Evolutionary conservation across 257 asterid genomes (phyloP), one percentile per base, ranked within the genome.

Genomic region (Penstemon davidsonii): DNA sequence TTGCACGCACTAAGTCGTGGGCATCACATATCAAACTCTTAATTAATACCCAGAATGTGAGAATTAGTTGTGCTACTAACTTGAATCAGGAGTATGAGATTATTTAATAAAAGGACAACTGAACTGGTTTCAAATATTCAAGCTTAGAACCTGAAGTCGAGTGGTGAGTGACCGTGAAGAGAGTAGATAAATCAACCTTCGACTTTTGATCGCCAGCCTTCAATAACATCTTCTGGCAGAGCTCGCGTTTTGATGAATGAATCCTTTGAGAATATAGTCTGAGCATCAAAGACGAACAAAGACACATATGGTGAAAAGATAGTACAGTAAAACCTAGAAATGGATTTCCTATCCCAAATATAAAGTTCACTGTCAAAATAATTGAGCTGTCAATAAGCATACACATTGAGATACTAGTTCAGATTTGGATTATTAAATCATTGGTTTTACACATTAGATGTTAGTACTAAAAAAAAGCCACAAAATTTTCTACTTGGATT

Each of bases 171-270:
- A 49, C 9, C 45, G 55, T n/a, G 39, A 25, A 3, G 33, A 25
- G 33, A 71, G 41, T 44, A 39, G 68, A 65, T 76, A 42, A 43
- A 56, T 84, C 82, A 80, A 56, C 89, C 97, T 84, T 82, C 86
- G 54, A 81, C 96, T 78, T 93, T 93, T 39, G 96, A 80, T 74
- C 95, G 81, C 99, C 99, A 93, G 52, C 99, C 97, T 70, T 82
- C 95, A 43, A 93, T 82, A 40, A 93, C 97, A 59, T 90, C 99
- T 80, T 79, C 80, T 5, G 79, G 59, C 66, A 67, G 80, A 56
- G 96, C 91, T 70, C 88, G 82, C 3, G 97, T 93, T 45, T 82
- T 90, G 80, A 78, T 54, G 75, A 93, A 93, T 36, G 99, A 87
- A 6, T 87, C 96, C 77, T 68, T 77, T 61, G 97, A 85, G 79